Base-by-base conservation (phyloP, 306 rosid genomes). In the Astragalus membranaceus region DNA sequence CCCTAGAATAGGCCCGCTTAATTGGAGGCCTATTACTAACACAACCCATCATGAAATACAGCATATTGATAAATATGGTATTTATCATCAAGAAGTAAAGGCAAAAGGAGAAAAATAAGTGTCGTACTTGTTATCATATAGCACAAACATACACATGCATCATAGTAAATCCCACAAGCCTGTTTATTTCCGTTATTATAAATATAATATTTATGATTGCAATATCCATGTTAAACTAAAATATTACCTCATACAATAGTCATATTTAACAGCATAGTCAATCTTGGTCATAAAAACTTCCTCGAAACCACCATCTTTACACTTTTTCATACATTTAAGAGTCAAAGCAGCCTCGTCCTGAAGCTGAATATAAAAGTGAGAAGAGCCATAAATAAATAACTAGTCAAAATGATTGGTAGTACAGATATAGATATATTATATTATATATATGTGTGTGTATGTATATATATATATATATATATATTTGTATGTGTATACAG, bases 281-380 rank as follows among this genome's bases (percentile, higher is more conserved):
- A 91, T 68, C 82, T 76, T 88, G 67, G 92, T 91, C 95, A 90
- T 84, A 79, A 91, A 94, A 60, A 83, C 78, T 77, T 88, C 97
- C 78, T 94, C 96, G 79, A 94, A 94, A 58, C 95, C 97, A 73
- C 88, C 89, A 71, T 86, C 92, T 75, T 80, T 77, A 74, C 95
- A 84, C 80, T 83, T 87, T 53, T 86, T 89, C 69, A 87, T 42
- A 85, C 97, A 94, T 69, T 73, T 75, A 66, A 91, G 86, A 51
- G 97, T 67, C 81, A 75, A 47, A 52, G 86, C 81, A 60, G 99
- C 92, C 80, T 87, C 96, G 4, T 84, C 81, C 85, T 83, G 97
- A 73, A 94, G 91, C 97, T 94, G 81, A 72, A 81, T 20, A 59
- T 58, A 37, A 3, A 39, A 39, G 43, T 39, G 43, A 39, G 43